Base-by-base conservation (phyloP, 1,139 yeast species). In the Blastobotrys indianensis region DNA sequence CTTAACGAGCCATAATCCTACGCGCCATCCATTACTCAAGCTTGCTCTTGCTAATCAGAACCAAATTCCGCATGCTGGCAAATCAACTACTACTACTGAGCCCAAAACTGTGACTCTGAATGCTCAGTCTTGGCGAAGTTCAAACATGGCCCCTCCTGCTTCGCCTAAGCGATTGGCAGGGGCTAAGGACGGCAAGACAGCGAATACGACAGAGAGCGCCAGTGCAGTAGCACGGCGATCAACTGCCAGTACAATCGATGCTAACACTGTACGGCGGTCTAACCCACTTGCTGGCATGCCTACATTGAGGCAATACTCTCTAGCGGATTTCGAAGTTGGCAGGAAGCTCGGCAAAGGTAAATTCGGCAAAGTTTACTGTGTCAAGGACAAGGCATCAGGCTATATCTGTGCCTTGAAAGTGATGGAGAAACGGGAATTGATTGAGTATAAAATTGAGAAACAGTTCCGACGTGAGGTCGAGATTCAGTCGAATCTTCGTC, bases 401-500 rank as follows among this genome's bases (percentile, higher is more conserved):
- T 85, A 79, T 57, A 73, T 92, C 2, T 85, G 94, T 63, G 98
- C 98, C 0, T 68, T 92, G 55, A 92, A 92, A 61, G 94, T 84
- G 5, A 86, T 92, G 95, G 80, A 82, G 51, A 90, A 88, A 65
- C 71, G 73, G 42, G 97, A 88, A 54, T 72, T 92, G 47, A 73
- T 79, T 43, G 80, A 80, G 39, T 78, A 81, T 59, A 84, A 83
- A 51, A 81, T 87, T n/a, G 95, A 88, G 60, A 81, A 79, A 59
- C 96, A 90, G 61, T 82, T 92, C 57, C 75, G 92, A 46, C 73
- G 97, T 48, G 98, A 92, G 62, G 85, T 92, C 28, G 97, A 88
- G 61, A 88, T 92, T 46, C 98, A 92, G 61, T 76, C 90, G 6
- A 74, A 79, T 46, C 66, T 92, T 37, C 55, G 68, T 45, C 97